Conservation (phyloP, 805 yeast species). For the Maudiozyma saulgeensis region DNA sequence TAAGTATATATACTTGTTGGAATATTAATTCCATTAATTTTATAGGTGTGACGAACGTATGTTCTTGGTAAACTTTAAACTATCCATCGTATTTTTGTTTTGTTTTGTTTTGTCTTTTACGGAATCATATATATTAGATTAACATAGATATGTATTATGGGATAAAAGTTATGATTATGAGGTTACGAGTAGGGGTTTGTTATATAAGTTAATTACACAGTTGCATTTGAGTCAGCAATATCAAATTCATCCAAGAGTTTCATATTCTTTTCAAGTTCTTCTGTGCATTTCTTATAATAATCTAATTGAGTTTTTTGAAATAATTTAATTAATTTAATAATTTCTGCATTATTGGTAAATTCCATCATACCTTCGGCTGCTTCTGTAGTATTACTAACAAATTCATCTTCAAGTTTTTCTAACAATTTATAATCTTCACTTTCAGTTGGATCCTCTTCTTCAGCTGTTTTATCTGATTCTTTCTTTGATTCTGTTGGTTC, state of each 20-base stretch:
- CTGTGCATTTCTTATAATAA: constrained; percentile 45
- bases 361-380: constrained; percentile 77
- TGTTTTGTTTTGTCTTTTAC: no score
- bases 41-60: no score
- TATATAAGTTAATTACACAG: not conserved
- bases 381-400: constrained; percentile 65
- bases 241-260: constrained; percentile 31
- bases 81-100: no score
- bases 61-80: no score
- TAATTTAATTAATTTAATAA: constrained; percentile 53
- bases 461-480: not conserved
- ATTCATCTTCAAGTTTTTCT: constrained; percentile 63
- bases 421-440: constrained; percentile 34
- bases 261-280: constrained; percentile 38
- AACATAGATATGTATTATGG: no score
- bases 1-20: no score
- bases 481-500: constrained; percentile 2
- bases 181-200: no score
- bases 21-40: no score
- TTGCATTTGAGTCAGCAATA: not conserved
- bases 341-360: constrained; percentile 57
- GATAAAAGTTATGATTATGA: no score
- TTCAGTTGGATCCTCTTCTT: constrained; percentile 1
- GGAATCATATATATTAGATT: no score
- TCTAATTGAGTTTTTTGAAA: constrained; percentile 62